phyloP scores from a whole-genome alignment of 352 stramenopile genomes.

The Phytopythium boreale region DNA sequence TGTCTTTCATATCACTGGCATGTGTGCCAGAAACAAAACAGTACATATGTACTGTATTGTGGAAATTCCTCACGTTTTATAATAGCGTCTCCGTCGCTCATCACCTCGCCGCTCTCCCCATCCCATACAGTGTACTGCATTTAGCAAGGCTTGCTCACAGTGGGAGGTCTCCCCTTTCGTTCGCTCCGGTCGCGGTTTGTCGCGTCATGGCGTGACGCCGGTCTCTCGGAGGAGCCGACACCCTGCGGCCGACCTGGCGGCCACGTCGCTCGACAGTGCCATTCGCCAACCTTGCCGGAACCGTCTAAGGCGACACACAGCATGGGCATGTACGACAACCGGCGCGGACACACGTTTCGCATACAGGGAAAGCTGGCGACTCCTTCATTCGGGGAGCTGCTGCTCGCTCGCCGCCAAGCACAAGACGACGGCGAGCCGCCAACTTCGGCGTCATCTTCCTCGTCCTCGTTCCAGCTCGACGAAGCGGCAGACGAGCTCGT shows the following conservation, averaged over 20 bases:
- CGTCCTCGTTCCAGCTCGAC: neutral
- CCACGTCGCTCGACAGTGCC: neutral
- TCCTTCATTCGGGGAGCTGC: conserved; percentile 4
- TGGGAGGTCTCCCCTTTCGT: no score
- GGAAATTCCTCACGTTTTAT: no score
- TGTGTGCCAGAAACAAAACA: no score
- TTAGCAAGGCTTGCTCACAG: no score
- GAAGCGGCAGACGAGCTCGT: neutral
- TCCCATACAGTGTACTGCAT: no score
- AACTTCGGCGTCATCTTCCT: neutral
- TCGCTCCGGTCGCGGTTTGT: no score
- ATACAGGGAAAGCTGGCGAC: neutral
- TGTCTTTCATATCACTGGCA: no score
- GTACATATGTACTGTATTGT: no score
- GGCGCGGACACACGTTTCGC: neutral
- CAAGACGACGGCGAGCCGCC: neutral
- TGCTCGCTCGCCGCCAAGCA: conserved; percentile 1
- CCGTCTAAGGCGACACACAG: neutral
- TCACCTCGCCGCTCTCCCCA: no score
- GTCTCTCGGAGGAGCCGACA: neutral
- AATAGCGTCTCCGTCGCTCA: no score
- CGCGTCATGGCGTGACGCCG: no score
- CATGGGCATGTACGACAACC: neutral
- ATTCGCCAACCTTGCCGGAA: neutral
- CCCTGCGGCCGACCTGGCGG: no score